Evolutionary conservation across 1,139 yeast species (phyloP).

Genomic region (Pichia sp.): DNA sequence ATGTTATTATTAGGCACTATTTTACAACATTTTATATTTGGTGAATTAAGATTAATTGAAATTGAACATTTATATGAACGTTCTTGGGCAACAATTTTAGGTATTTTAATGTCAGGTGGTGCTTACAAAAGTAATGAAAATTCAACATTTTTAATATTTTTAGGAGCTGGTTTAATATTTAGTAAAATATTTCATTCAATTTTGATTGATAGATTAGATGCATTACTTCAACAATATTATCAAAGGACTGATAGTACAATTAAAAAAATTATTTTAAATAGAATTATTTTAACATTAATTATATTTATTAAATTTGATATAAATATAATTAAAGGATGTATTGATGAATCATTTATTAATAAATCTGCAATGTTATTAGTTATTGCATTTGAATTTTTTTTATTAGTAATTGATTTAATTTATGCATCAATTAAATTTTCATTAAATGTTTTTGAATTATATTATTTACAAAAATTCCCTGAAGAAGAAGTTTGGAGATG

Average conservation of each 20-base stretch:
- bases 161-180: slow-evolving; percentile 42
- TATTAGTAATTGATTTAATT: slow-evolving; percentile 52
- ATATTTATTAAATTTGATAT: slow-evolving; percentile 46
- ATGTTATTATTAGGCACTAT: slow-evolving; percentile 38
- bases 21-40: slow-evolving; percentile 55
- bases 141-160: slow-evolving; percentile 41
- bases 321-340: slow-evolving; percentile 47
- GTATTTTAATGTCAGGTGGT: slow-evolving; percentile 59
- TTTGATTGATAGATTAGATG: slow-evolving; percentile 56
- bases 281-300: slow-evolving; percentile 36
- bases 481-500: slow-evolving; percentile 68
- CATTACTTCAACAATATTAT: slow-evolving; percentile 36
- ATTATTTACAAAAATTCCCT: slow-evolving; percentile 39
- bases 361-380: slow-evolving; percentile 47
- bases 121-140: slow-evolving; percentile 48
- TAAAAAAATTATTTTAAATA: slow-evolving; percentile 26
- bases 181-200: slow-evolving; percentile 74
- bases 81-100: slow-evolving; percentile 59
- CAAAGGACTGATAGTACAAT: slow-evolving; percentile 14
- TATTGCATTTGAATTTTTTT: slow-evolving; percentile 73
- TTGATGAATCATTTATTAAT: slow-evolving; percentile 50
- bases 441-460: slow-evolving; percentile 55
- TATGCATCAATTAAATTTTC: slow-evolving; percentile 43
- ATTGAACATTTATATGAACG: slow-evolving; percentile 70
- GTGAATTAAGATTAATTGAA: slow-evolving; percentile 70